These are phyloP conservation scores for Phlegmacium glaucopus DNA, from an alignment of 768 basidiomycete genomes.

Conservation along the genomic window DNA sequence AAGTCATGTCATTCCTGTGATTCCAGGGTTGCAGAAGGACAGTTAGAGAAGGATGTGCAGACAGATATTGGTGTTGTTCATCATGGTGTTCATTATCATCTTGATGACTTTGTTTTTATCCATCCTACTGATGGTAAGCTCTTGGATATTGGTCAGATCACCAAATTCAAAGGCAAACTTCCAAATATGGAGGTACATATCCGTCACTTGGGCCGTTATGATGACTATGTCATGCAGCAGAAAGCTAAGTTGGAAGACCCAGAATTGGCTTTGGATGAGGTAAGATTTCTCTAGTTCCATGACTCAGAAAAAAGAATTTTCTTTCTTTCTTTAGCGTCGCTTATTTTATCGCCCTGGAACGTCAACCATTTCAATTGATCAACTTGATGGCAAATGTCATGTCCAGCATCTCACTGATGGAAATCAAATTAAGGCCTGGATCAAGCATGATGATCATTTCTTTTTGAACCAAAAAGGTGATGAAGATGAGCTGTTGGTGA, in stretches of 20 bases:
- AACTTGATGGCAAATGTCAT: conserved; percentile 55
- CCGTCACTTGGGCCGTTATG: conserved; percentile 42
- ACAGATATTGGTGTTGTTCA: conserved; percentile 32
- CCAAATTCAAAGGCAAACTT: conserved; percentile 25
- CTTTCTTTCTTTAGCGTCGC: conserved; percentile 27
- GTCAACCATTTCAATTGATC: conserved; percentile 27
- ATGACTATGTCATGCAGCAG: conserved; percentile 29
- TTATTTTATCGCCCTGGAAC: conserved; percentile 38
- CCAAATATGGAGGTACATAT: conserved; percentile 29
- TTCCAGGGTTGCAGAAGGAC: conserved; percentile 23
- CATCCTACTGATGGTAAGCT: conserved; percentile 28
- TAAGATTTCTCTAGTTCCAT: conserved; percentile 18
- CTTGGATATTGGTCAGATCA: conserved; percentile 57
- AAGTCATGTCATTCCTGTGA: conserved; percentile 52
- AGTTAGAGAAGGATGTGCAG: conserved; percentile 19
- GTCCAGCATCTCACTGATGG: conserved; percentile 35
- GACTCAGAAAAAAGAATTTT: neutral
- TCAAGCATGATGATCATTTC: conserved; percentile 55
- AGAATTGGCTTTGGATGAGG: conserved; percentile 39
- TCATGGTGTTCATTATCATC: conserved; percentile 48
- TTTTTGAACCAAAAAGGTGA: conserved; percentile 39
- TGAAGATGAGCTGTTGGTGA: conserved; percentile 12
- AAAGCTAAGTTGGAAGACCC: neutral
- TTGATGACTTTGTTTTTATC: conserved; percentile 61
- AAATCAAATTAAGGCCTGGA: conserved; percentile 42